Evolutionary conservation across 176 grass and related monocot genomes (phyloP), one percentile per base, ranked within the genome.

Genomic region (Chrysopogon serrulatus): DNA sequence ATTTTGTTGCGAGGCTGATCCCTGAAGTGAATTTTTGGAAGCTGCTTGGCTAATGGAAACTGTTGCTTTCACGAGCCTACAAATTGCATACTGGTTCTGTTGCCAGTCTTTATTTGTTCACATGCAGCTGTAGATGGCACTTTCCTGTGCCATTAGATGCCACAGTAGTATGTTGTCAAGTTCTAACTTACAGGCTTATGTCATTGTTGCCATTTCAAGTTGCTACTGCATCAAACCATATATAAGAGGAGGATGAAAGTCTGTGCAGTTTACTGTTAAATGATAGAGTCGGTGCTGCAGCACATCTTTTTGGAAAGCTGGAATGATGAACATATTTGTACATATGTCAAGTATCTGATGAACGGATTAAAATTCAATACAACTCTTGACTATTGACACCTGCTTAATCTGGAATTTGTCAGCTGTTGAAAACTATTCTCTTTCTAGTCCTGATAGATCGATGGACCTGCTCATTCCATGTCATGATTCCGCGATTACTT

Each of bases 341-440:
- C 41, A 76, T 26, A 85, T 81, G 69, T 51, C 70, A 81, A 81
- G 34, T 81, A 51, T 76, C 10, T 54, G 12, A 71, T 75, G 35
- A 81, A 84, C 24, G 26, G 41, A 82, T 77, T 26, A 14, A 71
- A 1, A 26, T 77, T 54, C 16, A 12, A 82, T 82, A 68, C 33
- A 77, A 86, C 28, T 60, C 54, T 19, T n/a, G n/a, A 83, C 33
- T 83, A 45, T 75, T 71, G 17, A 42, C 35, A 62, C 42, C 1
- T 82, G 63, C 65, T 71, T 82, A 79, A 73, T 82, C 28, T 66
- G n/a, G 79, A 68, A 45, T 73, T 45, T 0, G 2, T 90, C 45
- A 59, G 77, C 37, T 79, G 67, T 74, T 85, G 40, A 74, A 80
- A 48, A 85, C 37, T 68, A 32, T 70, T 30, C 56, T 63, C 30